These are phyloP conservation scores for Aspergillus avenaceus DNA, from an alignment of 495 filamentous ascomycete species.

Conservation along the genomic window DNA sequence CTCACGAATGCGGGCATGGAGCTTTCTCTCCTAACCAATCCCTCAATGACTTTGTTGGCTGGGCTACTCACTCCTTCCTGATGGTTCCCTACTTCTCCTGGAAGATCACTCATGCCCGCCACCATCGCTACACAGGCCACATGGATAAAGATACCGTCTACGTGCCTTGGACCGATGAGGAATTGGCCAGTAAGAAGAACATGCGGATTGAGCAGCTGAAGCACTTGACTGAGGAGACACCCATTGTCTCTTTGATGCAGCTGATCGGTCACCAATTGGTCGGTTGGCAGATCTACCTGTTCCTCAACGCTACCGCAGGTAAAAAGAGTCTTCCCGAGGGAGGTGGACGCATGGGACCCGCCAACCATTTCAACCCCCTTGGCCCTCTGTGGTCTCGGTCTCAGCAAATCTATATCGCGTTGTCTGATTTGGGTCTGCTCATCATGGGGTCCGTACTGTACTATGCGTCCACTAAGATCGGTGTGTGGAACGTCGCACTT, in stretches of 20 bases:
- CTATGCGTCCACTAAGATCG: constrained; percentile 40
- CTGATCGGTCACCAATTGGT: constrained; percentile 50
- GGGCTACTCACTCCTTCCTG: constrained; percentile 60
- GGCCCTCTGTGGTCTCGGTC: constrained; percentile 58
- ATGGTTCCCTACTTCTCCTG: constrained; percentile 73
- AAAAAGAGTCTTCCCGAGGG: constrained; percentile 40
- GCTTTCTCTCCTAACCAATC: constrained; percentile 59
- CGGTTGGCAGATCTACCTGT: constrained; percentile 55
- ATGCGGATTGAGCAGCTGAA: constrained; percentile 31
- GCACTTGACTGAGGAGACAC: constrained; percentile 54
- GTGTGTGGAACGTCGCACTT: constrained; percentile 46
- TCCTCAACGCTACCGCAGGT: constrained; percentile 52
- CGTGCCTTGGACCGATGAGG: constrained; percentile 46
- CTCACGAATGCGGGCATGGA: constrained; percentile 83
- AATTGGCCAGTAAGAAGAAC: constrained; percentile 32
- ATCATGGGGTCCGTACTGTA: constrained; percentile 42
- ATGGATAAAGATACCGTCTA: constrained; percentile 58
- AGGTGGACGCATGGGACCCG: constrained; percentile 36
- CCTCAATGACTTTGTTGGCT: constrained; percentile 65
- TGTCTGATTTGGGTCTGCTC: constrained; percentile 56
- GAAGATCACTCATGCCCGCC: constrained; percentile 70
- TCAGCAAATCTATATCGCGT: constrained; percentile 50
- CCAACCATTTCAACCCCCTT: constrained; percentile 58
- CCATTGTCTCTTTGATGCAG: constrained; percentile 44
- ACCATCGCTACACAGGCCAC: constrained; percentile 62